Conservation (phyloP, 2,329 filamentous ascomycete species). For the Microcyclospora pomicola region DNA sequence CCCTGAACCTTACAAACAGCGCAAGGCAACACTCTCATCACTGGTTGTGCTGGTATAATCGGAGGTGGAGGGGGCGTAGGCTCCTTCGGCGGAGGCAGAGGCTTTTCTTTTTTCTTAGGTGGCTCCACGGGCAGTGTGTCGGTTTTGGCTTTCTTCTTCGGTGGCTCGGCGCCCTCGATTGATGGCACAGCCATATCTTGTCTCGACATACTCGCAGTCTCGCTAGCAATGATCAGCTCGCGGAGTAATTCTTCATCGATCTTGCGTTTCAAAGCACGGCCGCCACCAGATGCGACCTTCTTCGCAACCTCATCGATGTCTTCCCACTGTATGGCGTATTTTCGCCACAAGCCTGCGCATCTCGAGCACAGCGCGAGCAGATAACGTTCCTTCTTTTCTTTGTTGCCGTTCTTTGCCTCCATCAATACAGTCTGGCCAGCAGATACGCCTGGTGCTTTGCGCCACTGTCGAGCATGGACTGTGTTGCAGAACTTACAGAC, state of each 20-base stretch:
- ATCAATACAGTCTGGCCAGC: slow-evolving; percentile 50
- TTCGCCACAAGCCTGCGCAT: slow-evolving; percentile 86
- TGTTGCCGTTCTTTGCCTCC: slow-evolving; percentile 49
- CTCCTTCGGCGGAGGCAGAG: slow-evolving; percentile 33
- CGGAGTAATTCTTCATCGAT: slow-evolving; percentile 87
- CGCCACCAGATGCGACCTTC: slow-evolving; percentile 71
- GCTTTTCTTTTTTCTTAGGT: slow-evolving; percentile 49
- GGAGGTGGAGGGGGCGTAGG: slow-evolving; percentile 47
- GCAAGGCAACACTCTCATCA: slow-evolving; percentile 66
- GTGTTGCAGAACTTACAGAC: slow-evolving; percentile 87
- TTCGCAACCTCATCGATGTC: slow-evolving; percentile 82
- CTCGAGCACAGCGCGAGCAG: slow-evolving; percentile 76
- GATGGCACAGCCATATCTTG: slow-evolving; percentile 14
- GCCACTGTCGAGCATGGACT: slow-evolving; percentile 74
- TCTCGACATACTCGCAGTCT: slow-evolving; percentile 23
- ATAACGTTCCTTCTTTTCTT: slow-evolving; percentile 63
- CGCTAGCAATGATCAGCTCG: slow-evolving; percentile 53
- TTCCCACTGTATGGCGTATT: slow-evolving; percentile 93
- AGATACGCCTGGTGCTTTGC: slow-evolving; percentile 66
- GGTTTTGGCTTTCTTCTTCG: slow-evolving; percentile 47
- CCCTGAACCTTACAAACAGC: slow-evolving; percentile 69
- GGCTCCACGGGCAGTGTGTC: slow-evolving; percentile 25
- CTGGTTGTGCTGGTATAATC: slow-evolving; percentile 60
- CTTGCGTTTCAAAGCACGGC: slow-evolving; percentile 72
- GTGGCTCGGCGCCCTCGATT: slow-evolving; percentile 31